Evolutionary conservation across 148 eudicot genomes (phyloP), one percentile per base, ranked within the genome.

Genomic region (Cornus controversa): DNA sequence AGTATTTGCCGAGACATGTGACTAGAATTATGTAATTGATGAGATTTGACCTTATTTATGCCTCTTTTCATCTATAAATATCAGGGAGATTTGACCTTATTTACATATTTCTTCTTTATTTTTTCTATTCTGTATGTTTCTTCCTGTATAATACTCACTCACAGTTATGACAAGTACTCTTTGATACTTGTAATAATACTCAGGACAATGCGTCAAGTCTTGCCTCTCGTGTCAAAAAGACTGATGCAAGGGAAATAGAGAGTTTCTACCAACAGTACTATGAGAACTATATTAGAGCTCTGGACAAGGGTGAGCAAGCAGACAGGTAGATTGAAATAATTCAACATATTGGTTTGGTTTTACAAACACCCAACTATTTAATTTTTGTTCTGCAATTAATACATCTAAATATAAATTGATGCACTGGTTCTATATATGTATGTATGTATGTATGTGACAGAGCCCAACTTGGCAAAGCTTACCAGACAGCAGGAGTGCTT

Each of bases 401-500:
- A 15, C 63, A 57, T n/a, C n/a, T 57, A 15, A 1, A 15, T 57
- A 1, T 57, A 2, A 31, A 5, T 69, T n/a, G n/a, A n/a, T n/a
- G n/a, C n/a, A n/a, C n/a, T n/a, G n/a, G n/a, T n/a, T n/a, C n/a
- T n/a, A 63, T 40, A 4, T 5, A 40, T 40, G 7, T 9, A 40
- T 6, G 8, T 40, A 40, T 40, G 10, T 40, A 40, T 40, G 45
- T 40, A 40, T 40, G 10, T 11, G 79, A 80, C 77, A 91, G 98
- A 88, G 95, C 91, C 81, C 99, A 93, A 69, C 93, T 96, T 45
- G 94, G 95, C 26, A 96, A 96, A 82, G 99, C 98, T 31, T 93
- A 93, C 83, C 92, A 93, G 78, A 90, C 93, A 26, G 99, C 97
- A 8, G 97, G 92, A 58, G 98, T 96, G 78, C 95, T 96, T 66